Conservation (phyloP, 1,139 yeast species). For the Zygosaccharomyces pseudobailii region DNA sequence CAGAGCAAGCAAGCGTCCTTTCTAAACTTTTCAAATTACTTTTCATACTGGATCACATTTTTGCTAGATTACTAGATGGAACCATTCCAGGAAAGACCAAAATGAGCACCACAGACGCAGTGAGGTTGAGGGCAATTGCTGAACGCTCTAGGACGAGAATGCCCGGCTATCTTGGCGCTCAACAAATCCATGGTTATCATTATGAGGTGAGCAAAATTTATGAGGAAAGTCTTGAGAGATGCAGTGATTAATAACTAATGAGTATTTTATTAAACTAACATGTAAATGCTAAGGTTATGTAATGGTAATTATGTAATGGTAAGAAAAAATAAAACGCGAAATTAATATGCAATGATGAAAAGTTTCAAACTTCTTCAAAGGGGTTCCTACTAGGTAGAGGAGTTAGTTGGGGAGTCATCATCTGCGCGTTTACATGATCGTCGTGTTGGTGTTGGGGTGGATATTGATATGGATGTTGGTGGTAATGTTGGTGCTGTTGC, state of each 20-base stretch:
- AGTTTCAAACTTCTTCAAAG: constrained; percentile 1
- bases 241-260: constrained; percentile 13
- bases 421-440: constrained; percentile 5
- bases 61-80: constrained; percentile 43
- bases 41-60: constrained; percentile 42
- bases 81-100: constrained; percentile 24
- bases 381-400: constrained; percentile 15
- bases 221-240: constrained; percentile 32
- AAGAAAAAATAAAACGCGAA: background rate
- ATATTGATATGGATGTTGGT: constrained; percentile 5
- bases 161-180: constrained; percentile 30
- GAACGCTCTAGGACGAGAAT: constrained; percentile 42
- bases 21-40: constrained; percentile 39
- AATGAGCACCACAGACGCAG: constrained; percentile 43
- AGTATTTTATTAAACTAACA: background rate
- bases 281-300: background rate
- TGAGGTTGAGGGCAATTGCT: constrained; percentile 45
- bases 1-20: constrained; percentile 19
- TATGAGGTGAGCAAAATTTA: constrained; percentile 36
- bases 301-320: background rate
- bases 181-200: constrained; percentile 34
- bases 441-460: background rate
- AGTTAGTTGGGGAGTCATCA: constrained; percentile 23
- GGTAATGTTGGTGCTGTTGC: constrained; percentile 16
- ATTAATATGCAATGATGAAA: background rate